Base-by-base conservation (phyloP, 2,329 filamentous ascomycete genomes). In the Penicillium sp. region DNA sequence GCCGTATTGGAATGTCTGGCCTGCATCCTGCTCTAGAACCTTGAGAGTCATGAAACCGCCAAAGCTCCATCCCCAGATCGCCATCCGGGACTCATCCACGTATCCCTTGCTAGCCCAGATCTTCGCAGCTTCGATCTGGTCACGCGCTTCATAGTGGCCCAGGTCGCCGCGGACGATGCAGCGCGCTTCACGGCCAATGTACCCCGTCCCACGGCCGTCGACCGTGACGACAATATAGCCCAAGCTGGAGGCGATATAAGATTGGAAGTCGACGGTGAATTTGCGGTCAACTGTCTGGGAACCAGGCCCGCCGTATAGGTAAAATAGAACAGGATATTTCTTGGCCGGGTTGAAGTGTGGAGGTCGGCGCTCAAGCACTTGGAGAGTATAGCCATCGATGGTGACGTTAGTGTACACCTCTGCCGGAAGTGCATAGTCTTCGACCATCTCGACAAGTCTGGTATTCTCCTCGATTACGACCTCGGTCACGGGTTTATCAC, bases 31-130 rank as follows among this genome's bases (percentile, higher is more conserved):
- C 74, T 98, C 93, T 10, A 98, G 82, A 1, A 89, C 93, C 74
- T 98, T 98, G 61, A 98, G 78, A 5, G 93, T 88, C 75, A 87
- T 87, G 75, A 95, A 98, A 9, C 93, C 93, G 47, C 93, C 93
- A 63, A 93, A 98, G 53, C 88, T 95, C 93, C 93, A 98, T 39
- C 93, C 93, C 93, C 93, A 98, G 63, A 98, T 95, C 16, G 89
- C 90, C 57, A 98, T 81, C 44, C 87, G 82, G 6, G 81, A 77
- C 22, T 79, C 75, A 65, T 98, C 94, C 11, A 96, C 84, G 67
- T 98, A 97, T 11, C 78, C 70, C 64, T 89, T 91, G 29, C 75
- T 73, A 0, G 86, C 85, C 84, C 89, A 97, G 55, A 86, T 81
- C 68, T 90, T 86, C 3, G 87, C 93, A 0, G 89, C 86, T 22